Percentiles rank a stretch among this genome's conserved stretches.
Conservation (phyloP, 441 rosid species). For the Metrosideros polymorpha region DNA sequence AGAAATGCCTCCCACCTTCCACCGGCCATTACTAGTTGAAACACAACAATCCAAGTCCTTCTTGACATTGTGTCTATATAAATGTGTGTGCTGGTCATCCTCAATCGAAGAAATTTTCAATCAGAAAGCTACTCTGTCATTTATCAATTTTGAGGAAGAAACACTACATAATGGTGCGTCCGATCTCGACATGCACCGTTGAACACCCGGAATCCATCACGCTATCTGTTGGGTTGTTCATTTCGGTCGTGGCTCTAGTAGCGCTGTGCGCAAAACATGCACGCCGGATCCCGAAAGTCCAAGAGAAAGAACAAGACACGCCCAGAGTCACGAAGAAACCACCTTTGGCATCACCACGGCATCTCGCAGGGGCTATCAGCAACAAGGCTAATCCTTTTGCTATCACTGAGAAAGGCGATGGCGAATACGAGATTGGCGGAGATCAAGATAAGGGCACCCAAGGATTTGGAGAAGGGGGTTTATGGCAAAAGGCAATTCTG, state of each 20-base stretch:
- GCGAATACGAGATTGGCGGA: not conserved
- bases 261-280: slow-evolving; percentile 22
- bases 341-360: slow-evolving; percentile 6
- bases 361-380: not conserved
- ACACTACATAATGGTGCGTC: slow-evolving; percentile 4
- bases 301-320: not conserved
- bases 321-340: not conserved
- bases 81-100: not conserved
- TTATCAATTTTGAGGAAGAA: not conserved
- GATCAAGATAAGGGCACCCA: not conserved
- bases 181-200: not conserved
- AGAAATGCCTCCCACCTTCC: not conserved
- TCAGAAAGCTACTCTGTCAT: not conserved
- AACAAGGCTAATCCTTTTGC: slow-evolving; percentile 7
- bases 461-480: slow-evolving; percentile 18
- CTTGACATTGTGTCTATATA: not conserved
- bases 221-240: slow-evolving; percentile 11
- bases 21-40: not conserved
- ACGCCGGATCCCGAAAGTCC: not conserved
- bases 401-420: not conserved
- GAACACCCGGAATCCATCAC: not conserved
- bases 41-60: not conserved
- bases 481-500: slow-evolving; percentile 23
- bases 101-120: not conserved
- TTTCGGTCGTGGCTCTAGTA: slow-evolving; percentile 11